Conservation (phyloP, 306 rosid species). For the Lathyrus tuberosus region DNA sequence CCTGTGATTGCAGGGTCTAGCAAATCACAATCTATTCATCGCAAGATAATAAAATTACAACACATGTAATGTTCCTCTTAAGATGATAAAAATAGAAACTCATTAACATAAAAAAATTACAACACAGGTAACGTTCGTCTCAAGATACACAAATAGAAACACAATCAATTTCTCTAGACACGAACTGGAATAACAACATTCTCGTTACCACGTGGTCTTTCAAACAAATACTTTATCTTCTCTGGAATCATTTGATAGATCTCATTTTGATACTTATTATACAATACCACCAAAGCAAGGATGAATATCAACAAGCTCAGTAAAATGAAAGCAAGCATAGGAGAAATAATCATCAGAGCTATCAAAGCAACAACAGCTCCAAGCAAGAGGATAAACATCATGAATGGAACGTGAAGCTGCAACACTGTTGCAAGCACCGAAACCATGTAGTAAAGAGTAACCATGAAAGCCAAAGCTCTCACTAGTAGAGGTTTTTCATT, state of each 20-base stretch:
- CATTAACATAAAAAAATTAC: too few species aligned
- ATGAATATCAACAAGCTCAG: constrained; percentile 3
- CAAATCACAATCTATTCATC: too few species aligned
- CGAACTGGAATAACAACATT: too few species aligned
- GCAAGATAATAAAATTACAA: too few species aligned
- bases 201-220: too few species aligned
- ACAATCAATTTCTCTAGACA: too few species aligned
- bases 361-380: constrained; percentile 12
- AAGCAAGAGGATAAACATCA: not conserved
- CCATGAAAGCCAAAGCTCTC: not conserved
- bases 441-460: not conserved
- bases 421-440: not conserved
- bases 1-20: too few species aligned
- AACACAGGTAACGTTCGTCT: too few species aligned
- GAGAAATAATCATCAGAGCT: not conserved
- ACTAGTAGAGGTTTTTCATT: not conserved
- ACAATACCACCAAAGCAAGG: not conserved
- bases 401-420: not conserved
- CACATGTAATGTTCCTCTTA: too few species aligned
- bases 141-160: too few species aligned
- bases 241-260: not conserved
- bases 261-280: not conserved
- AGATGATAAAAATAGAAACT: too few species aligned
- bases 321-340: constrained; percentile 21
- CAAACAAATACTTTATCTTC: not conserved